Evolutionary conservation across 2,329 filamentous ascomycete genomes (phyloP), one percentile per base, ranked within the genome.

Genomic region (Penicillium sp.): DNA sequence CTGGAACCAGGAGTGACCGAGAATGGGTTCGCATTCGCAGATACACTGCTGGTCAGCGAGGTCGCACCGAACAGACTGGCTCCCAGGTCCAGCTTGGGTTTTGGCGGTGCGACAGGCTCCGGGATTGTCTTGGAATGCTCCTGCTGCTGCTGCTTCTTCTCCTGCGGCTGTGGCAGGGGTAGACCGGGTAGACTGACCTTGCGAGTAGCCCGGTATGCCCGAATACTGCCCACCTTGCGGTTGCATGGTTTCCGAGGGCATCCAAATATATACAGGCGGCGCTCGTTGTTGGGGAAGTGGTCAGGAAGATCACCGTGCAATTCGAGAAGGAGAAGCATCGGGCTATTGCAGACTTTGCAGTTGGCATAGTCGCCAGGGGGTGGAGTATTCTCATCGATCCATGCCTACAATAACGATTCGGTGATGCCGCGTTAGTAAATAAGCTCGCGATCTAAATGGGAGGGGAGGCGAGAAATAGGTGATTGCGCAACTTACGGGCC

Each of bases 281-380:
- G 79, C 62, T 96, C 89, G 69, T 97, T 88, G 47, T 84, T 83
- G 1, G 90, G 86, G 62, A 95, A 96, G 42, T 82, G 79, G 47
- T 91, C 86, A 11, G 90, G 90, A 3, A 97, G 78, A 65, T 96
- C 90, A 60, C 83, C 90, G 69, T 98, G 89, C 27, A 98, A 79
- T 69, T 98, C 90, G 40, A 98, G 79, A 3, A 98, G 80, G 9
- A 97, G 78, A 1, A 82, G 84, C 81, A 96, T 89, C 45, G 88
- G 71, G 45, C 83, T 80, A 57, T 89, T 87, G 80, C 93, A 98
- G 56, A 87, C 79, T 70, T 87, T 89, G 75, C 93, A 98, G 70
- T 84, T 85, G 24, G 87, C 89, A 8, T 95, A 78, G 1, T 84
- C 75, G 25, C 86, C 86, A 1, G 88, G 86, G 6, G 91, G 87